phyloP scores from a whole-genome alignment of 192 early-diverging fungal genomes.

The Tieghemiomyces parasiticus region DNA sequence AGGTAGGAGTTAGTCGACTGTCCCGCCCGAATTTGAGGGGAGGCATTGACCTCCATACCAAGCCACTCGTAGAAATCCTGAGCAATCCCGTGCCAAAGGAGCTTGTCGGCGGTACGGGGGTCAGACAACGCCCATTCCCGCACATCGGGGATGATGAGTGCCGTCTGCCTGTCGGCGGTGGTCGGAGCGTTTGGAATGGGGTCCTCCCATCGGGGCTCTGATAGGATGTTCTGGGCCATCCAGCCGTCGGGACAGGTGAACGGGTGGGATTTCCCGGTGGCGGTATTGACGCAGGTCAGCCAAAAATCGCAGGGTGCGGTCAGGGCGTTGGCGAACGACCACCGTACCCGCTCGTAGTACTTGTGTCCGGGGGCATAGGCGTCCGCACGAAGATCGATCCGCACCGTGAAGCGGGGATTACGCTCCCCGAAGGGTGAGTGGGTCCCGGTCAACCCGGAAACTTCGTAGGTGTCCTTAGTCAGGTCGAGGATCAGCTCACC shows the following conservation, averaged over 20 bases:
- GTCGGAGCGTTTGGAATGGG: background rate
- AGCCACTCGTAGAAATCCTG: conserved; percentile 1
- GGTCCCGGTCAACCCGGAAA: conserved; percentile 14
- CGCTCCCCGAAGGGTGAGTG: background rate
- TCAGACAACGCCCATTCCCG: background rate
- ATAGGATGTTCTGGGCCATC: background rate
- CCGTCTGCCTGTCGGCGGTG: background rate
- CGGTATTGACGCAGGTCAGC: background rate
- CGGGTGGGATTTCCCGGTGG: background rate
- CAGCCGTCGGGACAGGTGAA: background rate
- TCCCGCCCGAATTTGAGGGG: background rate
- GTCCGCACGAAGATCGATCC: background rate
- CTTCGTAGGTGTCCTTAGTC: conserved; percentile 20
- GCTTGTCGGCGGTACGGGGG: background rate
- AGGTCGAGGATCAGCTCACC: conserved; percentile 15
- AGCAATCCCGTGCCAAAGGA: background rate
- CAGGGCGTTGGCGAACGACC: background rate
- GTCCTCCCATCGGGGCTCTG: background rate
- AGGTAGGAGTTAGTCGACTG: background rate
- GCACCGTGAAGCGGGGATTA: background rate
- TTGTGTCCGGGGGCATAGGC: background rate
- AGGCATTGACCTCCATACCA: background rate
- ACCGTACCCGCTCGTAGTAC: background rate
- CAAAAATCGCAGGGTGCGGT: background rate
- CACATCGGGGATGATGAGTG: background rate